A percentile compares a stretch with the other conserved stretches of the same genome.
Conservation (phyloP, 2,329 filamentous ascomycete species). For the Fusarium buharicum region DNA sequence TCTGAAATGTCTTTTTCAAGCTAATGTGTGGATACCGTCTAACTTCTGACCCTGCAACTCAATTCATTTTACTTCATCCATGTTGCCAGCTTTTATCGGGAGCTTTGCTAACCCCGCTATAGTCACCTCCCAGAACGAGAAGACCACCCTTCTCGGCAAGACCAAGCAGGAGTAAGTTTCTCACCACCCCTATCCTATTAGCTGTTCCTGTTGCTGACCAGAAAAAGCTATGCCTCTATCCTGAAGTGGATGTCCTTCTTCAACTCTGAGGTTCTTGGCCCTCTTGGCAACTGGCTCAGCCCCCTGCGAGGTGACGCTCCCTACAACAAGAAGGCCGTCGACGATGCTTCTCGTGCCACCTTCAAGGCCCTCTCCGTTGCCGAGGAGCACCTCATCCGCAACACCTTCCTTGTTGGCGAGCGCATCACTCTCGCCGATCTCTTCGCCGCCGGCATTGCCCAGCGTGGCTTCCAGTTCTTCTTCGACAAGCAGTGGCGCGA, state of each 20-base stretch:
- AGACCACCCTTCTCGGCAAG: conserved; percentile 98
- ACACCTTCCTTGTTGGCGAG: conserved; percentile 98
- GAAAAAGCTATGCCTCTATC: conserved; percentile 85
- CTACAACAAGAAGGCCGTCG: conserved; percentile 99
- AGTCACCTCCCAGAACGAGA: conserved; percentile 99
- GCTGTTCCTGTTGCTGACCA: conserved; percentile 33
- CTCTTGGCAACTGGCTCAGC: conserved; percentile 82
- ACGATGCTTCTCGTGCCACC: conserved; percentile 77
- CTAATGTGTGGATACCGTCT: conserved; percentile 85
- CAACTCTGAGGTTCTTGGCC: conserved; percentile 85
- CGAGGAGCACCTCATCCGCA: conserved; percentile 87
- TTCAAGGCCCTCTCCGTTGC: conserved; percentile 76
- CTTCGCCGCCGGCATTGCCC: conserved; percentile 81
- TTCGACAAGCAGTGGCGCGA: conserved; percentile 90
- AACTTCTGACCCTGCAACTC: conserved; percentile 75
- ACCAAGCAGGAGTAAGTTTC: conserved; percentile 95
- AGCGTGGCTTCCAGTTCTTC: conserved; percentile 92
- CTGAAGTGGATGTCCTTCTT: conserved; percentile 98
- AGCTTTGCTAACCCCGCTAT: conserved; percentile 49
- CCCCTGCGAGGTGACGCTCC: conserved; percentile 82
- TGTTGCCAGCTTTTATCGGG: conserved; percentile 43
- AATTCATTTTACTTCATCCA: conserved; percentile 43
- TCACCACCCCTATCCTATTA: neutral
- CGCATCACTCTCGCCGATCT: conserved; percentile 96
- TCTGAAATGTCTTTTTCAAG: conserved; percentile 73